Evolutionary conservation across 177 flowering plant genomes (phyloP), one percentile per base, ranked within the genome.

Genomic region (Vitis hybrid): DNA sequence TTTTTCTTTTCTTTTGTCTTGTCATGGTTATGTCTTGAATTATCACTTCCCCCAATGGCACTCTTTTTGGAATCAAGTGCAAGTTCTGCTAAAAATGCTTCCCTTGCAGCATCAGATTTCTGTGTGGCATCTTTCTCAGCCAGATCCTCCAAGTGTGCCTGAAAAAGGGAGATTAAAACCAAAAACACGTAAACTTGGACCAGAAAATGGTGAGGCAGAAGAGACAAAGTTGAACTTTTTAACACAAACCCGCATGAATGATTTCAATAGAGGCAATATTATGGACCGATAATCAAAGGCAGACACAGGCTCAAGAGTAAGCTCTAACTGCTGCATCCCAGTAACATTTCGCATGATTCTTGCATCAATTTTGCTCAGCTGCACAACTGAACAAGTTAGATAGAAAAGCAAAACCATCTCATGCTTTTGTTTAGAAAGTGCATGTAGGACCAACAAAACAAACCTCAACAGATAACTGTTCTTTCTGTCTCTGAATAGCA

Each of bases 41-140:
- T 80, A 76, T 92, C 97, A 75, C 68, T 82, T 77, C 91, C 88
- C 70, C 83, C 85, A 61, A 66, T 76, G 56, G 21, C 61, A 70
- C 72, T 77, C 75, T 88, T 96, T 65, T 87, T 78, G 51, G 89
- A 82, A 86, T 94, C 98, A 77, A 72, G 97, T 29, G 87, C 97
- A 79, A 96, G 94, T 79, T 96, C 99, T 10, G 95, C 98, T 59
- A 94, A 80, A 77, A 96, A 89, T 63, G 98, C 97, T 78, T 92
- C 96, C 75, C 97, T 90, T 51, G 94, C 97, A 70, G 99, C 98
- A 85, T 96, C 99, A 76, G 99, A 94, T 77, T 90, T 96, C 74
- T 92, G 91, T 26, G 86, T 92, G 58, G 97, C 99, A 86, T 93
- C 90, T 81, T 86, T 96, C 72, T 92, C 97, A 13, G 91, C 97